These are phyloP conservation scores for Acmispon strigosus DNA, from an alignment of 306 rosid species.

Conservation along the genomic window DNA sequence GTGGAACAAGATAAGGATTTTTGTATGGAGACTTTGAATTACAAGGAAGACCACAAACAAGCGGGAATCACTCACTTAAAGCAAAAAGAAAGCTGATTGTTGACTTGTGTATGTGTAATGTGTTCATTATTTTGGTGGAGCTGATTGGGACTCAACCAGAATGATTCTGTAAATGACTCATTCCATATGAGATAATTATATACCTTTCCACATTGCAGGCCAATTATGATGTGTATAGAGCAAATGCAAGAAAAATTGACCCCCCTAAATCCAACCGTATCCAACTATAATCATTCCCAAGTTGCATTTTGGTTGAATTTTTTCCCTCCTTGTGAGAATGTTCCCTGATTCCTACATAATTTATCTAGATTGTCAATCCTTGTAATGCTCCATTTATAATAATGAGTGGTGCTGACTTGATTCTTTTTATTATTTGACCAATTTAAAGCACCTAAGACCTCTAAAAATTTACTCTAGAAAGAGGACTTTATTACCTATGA, in stretches of 20 bases:
- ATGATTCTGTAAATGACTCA: constrained; percentile 27
- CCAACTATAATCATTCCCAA: constrained; percentile 41
- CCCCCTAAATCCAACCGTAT: constrained; percentile 58
- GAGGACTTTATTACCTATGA: background rate
- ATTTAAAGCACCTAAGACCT: background rate
- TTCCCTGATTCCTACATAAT: constrained; percentile 5
- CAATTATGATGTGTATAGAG: constrained; percentile 24
- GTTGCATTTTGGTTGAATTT: constrained; percentile 30
- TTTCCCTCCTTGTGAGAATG: background rate
- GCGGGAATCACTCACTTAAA: constrained; percentile 31
- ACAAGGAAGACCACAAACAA: constrained; percentile 17
- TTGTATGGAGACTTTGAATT: constrained; percentile 18
- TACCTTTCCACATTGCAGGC: constrained; percentile 19
- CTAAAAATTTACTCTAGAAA: constrained; percentile 6
- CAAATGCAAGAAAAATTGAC: constrained; percentile 5
- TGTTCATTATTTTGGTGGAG: constrained; percentile 31
- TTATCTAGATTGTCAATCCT: constrained; percentile 40
- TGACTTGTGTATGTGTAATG: constrained; percentile 18
- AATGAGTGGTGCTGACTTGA: constrained; percentile 25
- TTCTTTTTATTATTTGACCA: constrained; percentile 24
- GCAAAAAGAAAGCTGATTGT: constrained; percentile 9
- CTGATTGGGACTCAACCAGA: constrained; percentile 38
- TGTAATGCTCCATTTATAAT: constrained; percentile 30
- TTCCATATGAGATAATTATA: constrained; percentile 22
- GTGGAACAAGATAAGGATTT: background rate